Evolutionary conservation across 2,329 filamentous ascomycete genomes (phyloP).

Genomic region (Microdochium trichocladiopsis): DNA sequence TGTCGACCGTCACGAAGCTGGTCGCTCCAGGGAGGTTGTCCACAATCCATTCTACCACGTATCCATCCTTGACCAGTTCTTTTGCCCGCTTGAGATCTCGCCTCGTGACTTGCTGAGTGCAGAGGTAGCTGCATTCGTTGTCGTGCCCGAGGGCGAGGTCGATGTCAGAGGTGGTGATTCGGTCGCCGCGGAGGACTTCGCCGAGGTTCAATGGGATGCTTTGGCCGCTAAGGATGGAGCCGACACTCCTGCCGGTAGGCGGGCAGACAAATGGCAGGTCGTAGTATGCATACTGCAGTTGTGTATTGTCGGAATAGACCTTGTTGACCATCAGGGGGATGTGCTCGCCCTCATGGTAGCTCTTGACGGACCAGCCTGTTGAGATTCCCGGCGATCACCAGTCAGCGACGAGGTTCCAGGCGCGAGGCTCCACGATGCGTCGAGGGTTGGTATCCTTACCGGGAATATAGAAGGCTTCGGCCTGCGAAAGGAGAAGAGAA

Average conservation of each 20-base stretch:
- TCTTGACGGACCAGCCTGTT: slow-evolving; percentile 73
- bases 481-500: slow-evolving; percentile 36
- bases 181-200: slow-evolving; percentile 79
- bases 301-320: slow-evolving; percentile 81
- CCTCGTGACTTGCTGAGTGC: slow-evolving; percentile 58
- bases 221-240: slow-evolving; percentile 66
- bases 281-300: slow-evolving; percentile 87
- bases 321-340: slow-evolving; percentile 89
- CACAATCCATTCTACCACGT: slow-evolving; percentile 89
- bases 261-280: slow-evolving; percentile 84
- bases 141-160: slow-evolving; percentile 73
- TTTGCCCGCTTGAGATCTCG: slow-evolving; percentile 60
- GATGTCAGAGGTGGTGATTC: slow-evolving; percentile 79
- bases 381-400: neutral
- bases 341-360: slow-evolving; percentile 67
- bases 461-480: slow-evolving; percentile 76
- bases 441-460: slow-evolving; percentile 42
- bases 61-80: slow-evolving; percentile 69
- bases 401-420: slow-evolving; percentile 5
- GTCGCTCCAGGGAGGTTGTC: slow-evolving; percentile 87
- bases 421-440: slow-evolving; percentile 6
- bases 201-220: slow-evolving; percentile 78
- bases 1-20: slow-evolving; percentile 81
- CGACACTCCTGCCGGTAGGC: slow-evolving; percentile 60
- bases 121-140: slow-evolving; percentile 65